phyloP scores from a whole-genome alignment of 2,329 filamentous ascomycete genomes.

The Alternaria consortialis region DNA sequence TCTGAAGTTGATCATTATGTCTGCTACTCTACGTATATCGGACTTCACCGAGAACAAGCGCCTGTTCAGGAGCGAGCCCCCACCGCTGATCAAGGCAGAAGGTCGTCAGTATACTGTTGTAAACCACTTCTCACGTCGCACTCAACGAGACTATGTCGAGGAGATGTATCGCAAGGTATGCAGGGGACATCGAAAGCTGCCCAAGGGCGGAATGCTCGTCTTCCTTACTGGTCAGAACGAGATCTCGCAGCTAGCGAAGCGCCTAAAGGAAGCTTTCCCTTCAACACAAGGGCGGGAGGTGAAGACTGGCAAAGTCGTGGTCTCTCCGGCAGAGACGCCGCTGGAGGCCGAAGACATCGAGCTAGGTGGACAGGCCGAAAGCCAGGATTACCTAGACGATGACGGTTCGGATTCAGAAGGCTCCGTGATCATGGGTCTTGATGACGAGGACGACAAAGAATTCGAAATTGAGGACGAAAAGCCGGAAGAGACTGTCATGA shows the following conservation, averaged over 20 bases:
- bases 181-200: slow-evolving; percentile 87
- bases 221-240: slow-evolving; percentile 95
- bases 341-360: slow-evolving; percentile 89
- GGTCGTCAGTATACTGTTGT: slow-evolving; percentile 92
- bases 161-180: slow-evolving; percentile 89
- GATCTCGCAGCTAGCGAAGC: slow-evolving; percentile 83
- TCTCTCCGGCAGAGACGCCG: slow-evolving; percentile 79
- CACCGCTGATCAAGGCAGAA: slow-evolving; percentile 87
- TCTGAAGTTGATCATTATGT: slow-evolving; percentile 97
- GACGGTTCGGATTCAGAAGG: slow-evolving; percentile 63
- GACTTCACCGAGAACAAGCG: slow-evolving; percentile 87
- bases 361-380: slow-evolving; percentile 64
- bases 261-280: slow-evolving; percentile 73
- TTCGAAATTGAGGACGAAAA: slow-evolving; percentile 71
- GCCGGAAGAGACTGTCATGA: slow-evolving; percentile 67
- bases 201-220: slow-evolving; percentile 88
- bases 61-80: slow-evolving; percentile 76
- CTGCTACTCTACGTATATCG: slow-evolving; percentile 87
- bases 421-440: slow-evolving; percentile 68
- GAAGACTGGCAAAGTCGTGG: slow-evolving; percentile 72
- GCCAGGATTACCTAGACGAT: slow-evolving; percentile 53
- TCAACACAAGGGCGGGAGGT: slow-evolving; percentile 57
- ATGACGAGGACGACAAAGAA: slow-evolving; percentile 69
- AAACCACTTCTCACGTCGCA: slow-evolving; percentile 84
- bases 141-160: slow-evolving; percentile 86